These are phyloP conservation scores for Daedaleopsis nitida DNA, from an alignment of 768 basidiomycete genomes.

Conservation along the genomic window DNA sequence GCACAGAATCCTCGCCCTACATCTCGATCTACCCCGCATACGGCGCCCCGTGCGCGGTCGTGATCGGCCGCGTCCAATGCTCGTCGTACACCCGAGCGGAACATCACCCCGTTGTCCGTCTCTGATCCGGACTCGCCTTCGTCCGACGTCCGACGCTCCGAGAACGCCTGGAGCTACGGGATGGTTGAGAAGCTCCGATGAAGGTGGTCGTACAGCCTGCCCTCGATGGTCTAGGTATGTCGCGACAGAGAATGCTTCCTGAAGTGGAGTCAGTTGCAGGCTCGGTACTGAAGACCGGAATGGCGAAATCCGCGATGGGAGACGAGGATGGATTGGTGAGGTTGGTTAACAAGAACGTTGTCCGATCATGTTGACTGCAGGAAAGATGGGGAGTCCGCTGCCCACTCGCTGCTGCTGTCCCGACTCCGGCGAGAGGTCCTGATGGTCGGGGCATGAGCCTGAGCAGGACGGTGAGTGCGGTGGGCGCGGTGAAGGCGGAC, in stretches of 20 bases:
- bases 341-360: not conserved
- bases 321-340: not conserved
- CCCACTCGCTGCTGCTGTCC: not conserved
- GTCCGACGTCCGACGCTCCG: not conserved
- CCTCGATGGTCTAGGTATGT: not conserved
- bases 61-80: conserved; percentile 43
- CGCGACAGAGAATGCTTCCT: not conserved
- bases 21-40: conserved; percentile 82
- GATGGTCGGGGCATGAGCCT: not conserved
- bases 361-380: not conserved
- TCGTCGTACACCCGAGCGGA: conserved; percentile 17
- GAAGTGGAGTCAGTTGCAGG: not conserved
- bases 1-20: conserved; percentile 74
- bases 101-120: conserved; percentile 19
- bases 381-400: not conserved
- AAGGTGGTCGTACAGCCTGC: not conserved
- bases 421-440: not conserved
- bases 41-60: conserved; percentile 57
- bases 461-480: not conserved
- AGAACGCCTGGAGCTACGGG: not conserved
- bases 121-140: conserved; percentile 2
- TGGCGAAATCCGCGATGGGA: not conserved
- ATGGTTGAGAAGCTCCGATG: not conserved
- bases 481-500: no score
- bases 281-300: not conserved